Conservation (phyloP, 2,329 filamentous ascomycete genomes). For the Cladosporium sp. region DNA sequence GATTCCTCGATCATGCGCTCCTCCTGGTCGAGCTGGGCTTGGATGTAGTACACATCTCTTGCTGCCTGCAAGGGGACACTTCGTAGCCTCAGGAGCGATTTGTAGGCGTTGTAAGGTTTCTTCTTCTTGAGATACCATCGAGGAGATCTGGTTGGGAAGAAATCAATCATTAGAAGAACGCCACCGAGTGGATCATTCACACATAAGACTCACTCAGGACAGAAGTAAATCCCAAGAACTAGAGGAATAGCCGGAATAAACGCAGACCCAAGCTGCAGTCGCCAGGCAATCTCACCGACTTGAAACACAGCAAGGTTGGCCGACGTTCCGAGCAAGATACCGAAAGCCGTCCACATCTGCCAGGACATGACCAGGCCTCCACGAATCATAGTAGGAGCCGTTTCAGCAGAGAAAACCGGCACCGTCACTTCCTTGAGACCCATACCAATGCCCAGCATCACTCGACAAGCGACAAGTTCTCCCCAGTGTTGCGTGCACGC, state of each 20-base stretch:
- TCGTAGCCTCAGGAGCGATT: constrained; percentile 36
- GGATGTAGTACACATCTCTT: constrained; percentile 40
- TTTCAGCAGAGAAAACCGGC: constrained; percentile 52
- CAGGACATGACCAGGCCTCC: constrained; percentile 28
- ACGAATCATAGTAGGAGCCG: constrained; percentile 48
- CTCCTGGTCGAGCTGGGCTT: constrained; percentile 29
- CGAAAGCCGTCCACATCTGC: constrained; percentile 52
- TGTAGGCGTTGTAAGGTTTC: constrained; percentile 35
- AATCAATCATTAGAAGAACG: background rate
- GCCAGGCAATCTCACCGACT: constrained; percentile 35
- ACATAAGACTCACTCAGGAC: constrained; percentile 20
- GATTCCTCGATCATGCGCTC: constrained; percentile 29
- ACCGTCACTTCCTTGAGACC: constrained; percentile 42
- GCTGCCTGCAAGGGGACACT: constrained; percentile 38
- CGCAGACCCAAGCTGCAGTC: constrained; percentile 39
- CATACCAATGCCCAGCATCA: constrained; percentile 35
- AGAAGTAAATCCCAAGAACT: constrained; percentile 34
- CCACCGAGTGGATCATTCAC: background rate
- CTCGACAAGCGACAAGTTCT: constrained; percentile 32
- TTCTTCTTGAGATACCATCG: constrained; percentile 40
- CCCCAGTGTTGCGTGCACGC: constrained; percentile 34
- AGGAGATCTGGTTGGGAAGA: constrained; percentile 22
- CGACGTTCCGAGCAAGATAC: constrained; percentile 59
- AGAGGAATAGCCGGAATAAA: constrained; percentile 41
- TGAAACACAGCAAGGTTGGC: constrained; percentile 52